Evolutionary conservation across 345 rosid species (phyloP).

Genomic region (Isatis tinctoria): DNA sequence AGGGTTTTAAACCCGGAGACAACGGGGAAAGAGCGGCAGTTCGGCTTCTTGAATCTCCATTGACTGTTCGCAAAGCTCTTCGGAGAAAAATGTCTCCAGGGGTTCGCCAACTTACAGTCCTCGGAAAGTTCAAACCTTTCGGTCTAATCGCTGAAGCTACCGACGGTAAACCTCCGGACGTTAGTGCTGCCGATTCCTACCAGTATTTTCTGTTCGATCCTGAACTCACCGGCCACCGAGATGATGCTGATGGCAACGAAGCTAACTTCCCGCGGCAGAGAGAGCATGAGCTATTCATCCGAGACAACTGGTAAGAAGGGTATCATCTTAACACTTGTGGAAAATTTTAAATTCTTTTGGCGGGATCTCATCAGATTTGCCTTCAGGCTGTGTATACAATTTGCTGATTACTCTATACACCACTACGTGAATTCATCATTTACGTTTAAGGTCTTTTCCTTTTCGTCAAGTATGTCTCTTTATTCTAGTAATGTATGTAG

Average conservation of each 20-base stretch:
- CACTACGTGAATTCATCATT: not conserved
- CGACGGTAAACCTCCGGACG: constrained; percentile 52
- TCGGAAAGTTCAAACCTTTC: constrained; percentile 94
- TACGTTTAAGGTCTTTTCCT: not conserved
- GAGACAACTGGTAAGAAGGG: constrained; percentile 60
- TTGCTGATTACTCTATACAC: constrained; percentile 11
- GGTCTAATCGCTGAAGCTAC: constrained; percentile 84
- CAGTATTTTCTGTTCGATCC: constrained; percentile 81
- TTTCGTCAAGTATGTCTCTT: not conserved
- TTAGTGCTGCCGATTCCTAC: constrained; percentile 39
- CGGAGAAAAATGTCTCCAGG: constrained; percentile 45
- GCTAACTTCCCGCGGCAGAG: constrained; percentile 37
- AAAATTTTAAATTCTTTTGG: not conserved
- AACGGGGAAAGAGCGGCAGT: not conserved
- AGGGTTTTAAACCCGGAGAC: constrained; percentile 8
- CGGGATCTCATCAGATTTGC: not conserved
- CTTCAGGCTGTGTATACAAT: not conserved
- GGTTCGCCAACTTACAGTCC: constrained; percentile 62
- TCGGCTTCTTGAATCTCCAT: constrained; percentile 4
- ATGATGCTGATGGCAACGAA: constrained; percentile 32
- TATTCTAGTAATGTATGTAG: not conserved
- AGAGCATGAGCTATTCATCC: constrained; percentile 80
- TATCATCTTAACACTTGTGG: not conserved
- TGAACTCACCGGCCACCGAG: constrained; percentile 43
- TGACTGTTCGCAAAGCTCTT: not conserved